phyloP scores from a whole-genome alignment of 108 stramenopile genomes.

The Stephanodiscus triporus region DNA sequence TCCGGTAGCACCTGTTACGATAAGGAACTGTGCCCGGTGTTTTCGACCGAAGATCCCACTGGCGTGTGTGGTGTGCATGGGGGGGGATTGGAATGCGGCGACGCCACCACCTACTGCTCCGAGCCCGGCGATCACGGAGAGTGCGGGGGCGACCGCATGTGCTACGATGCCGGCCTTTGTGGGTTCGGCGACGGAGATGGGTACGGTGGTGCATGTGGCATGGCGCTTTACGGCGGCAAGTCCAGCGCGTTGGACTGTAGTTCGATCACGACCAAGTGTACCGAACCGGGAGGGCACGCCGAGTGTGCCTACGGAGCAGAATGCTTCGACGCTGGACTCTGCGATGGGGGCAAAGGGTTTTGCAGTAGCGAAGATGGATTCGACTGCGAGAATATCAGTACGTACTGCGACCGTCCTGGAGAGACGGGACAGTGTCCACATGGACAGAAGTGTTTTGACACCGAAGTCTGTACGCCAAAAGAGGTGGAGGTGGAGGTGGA shows the following conservation, averaged over 20 bases:
- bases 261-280: constrained; percentile 11
- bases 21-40: neutral
- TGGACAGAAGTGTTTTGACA: neutral
- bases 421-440: neutral
- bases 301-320: constrained; percentile 12
- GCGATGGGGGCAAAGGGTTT: neutral
- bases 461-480: neutral
- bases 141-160: neutral
- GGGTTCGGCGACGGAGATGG: neutral
- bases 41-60: neutral
- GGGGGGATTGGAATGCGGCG: constrained; percentile 5
- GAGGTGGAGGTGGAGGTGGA: neutral
- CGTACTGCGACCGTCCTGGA: neutral
- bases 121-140: neutral
- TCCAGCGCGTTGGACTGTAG: constrained; percentile 6
- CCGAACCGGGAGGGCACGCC: neutral
- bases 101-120: constrained; percentile 8
- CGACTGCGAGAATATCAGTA: neutral
- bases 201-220: neutral
- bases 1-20: neutral
- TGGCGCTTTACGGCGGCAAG: neutral
- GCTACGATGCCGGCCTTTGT: constrained; percentile 9
- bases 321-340: neutral
- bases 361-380: constrained; percentile 5
- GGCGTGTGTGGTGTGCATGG: constrained; percentile 1